phyloP scores from a whole-genome alignment of 371 early-diverging fungal genomes.

The Mucor circinelloides region DNA sequence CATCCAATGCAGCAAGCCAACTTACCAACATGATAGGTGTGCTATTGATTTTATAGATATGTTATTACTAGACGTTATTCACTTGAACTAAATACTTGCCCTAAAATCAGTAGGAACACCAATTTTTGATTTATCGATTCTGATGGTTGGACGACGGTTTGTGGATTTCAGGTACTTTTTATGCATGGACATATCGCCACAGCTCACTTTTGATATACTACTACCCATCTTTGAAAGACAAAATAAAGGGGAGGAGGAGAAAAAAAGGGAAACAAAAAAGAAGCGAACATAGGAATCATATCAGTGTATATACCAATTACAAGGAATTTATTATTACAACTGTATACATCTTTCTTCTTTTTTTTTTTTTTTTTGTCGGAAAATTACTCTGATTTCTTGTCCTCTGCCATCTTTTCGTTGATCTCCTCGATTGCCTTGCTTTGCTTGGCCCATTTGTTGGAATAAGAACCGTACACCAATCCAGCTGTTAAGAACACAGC shows the following conservation, averaged over 20 bases:
- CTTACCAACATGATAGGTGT: constrained; percentile 44
- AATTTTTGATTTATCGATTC: constrained; percentile 33
- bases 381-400: constrained; percentile 7
- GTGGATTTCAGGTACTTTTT: constrained; percentile 14
- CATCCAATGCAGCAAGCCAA: not conserved
- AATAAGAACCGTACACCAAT: constrained; percentile 32
- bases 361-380: not conserved
- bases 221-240: constrained; percentile 24
- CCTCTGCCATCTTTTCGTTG: constrained; percentile 19
- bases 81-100: constrained; percentile 15
- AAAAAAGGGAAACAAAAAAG: not conserved
- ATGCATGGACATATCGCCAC: constrained; percentile 17
- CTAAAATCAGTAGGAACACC: constrained; percentile 40
- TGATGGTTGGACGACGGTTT: constrained; percentile 15
- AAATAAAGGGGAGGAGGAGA: not conserved
- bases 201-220: constrained; percentile 35
- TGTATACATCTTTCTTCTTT: not conserved
- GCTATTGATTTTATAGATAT: constrained; percentile 15
- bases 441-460: constrained; percentile 21
- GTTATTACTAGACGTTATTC: not conserved
- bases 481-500: constrained; percentile 34
- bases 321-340: not conserved
- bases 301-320: not conserved
- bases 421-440: constrained; percentile 8
- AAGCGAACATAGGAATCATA: not conserved